Percentiles rank a stretch among this genome's conserved stretches.
These are phyloP conservation scores for Rhododendron ferrugineum DNA, from an alignment of 148 eudicot genomes.

Conservation along the genomic window DNA sequence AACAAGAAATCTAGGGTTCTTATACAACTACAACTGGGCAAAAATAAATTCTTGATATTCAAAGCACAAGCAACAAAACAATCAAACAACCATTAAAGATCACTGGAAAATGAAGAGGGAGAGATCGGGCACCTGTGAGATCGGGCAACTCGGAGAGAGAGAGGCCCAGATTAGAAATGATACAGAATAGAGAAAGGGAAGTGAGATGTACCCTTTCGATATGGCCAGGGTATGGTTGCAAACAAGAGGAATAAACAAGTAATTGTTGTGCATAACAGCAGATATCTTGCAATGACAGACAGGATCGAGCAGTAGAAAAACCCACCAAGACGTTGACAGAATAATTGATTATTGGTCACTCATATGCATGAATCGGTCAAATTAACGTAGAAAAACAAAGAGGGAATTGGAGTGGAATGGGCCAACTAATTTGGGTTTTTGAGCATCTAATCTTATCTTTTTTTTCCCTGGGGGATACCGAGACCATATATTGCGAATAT, in stretches of 20 bases:
- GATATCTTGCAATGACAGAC: slow-evolving; percentile 5
- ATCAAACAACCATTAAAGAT: slow-evolving; percentile 15
- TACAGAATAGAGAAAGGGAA: not conserved
- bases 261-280: not conserved
- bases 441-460: not conserved
- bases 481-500: not conserved
- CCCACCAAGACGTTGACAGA: slow-evolving; percentile 6
- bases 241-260: not conserved
- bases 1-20: slow-evolving; percentile 2
- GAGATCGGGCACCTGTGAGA: slow-evolving; percentile 21
- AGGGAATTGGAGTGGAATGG: not conserved
- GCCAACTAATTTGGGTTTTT: not conserved
- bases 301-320: not conserved
- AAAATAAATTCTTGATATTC: not conserved
- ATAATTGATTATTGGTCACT: not conserved
- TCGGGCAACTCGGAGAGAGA: slow-evolving; percentile 1
- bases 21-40: not conserved
- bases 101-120: not conserved
- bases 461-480: not conserved
- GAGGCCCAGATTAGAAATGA: slow-evolving; percentile 13
- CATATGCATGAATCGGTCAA: not conserved
- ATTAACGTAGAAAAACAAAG: not conserved
- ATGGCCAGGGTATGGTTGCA: not conserved
- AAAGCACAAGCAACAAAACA: not conserved
- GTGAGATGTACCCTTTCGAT: not conserved